Base-by-base conservation (phyloP, 23 red algal genomes). In the Gracilaria caudata region DNA sequence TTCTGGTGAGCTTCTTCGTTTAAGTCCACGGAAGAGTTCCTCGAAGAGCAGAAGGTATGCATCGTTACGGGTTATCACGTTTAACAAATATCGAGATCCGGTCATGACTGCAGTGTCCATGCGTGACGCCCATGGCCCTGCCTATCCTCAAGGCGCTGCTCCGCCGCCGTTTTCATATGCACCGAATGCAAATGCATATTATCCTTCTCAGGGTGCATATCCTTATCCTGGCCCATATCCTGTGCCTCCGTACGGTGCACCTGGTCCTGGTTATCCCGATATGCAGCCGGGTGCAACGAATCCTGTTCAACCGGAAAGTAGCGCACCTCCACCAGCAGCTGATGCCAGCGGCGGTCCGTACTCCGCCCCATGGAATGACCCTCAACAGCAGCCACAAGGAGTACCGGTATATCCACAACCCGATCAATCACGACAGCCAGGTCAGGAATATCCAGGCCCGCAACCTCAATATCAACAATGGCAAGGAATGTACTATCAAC, bases 401-500 rank as follows among this genome's bases (percentile, higher is more conserved):
- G 70, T 75, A 3, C 70, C 70, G 20, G 37, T 46, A 16, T 75
- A 75, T 40, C 70, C 70, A 8, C 70, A 75, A 29, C 70, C 70
- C 19, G 70, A 75, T 26, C 70, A 75, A 49, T 46, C 70, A 47
- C 70, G 70, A 24, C 39, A 75, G 70, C 70, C 70, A 9, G 38
- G 21, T 16, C 70, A 75, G 70, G 70, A 75, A 14, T 75, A 75
- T 25, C 70, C 70, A 24, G 70, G 70, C 8, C 70, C 70, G 21
- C 70, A 75, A 47, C 70, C 37, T 43, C 70, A 75, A 29, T 75
- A 75, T 75, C 70, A 75, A 75, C 70, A 75, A 5, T 75, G 70
- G 70, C 70, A 75, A 29, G 70, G 70, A 7, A 75, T 47, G 70
- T 47, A 75, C 43, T 75, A 75, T 29, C 70, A 75, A 49, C 70